Evolutionary conservation across 1,284 basidiomycete species (phyloP).

Genomic region (Mycosarcoma maydis): DNA sequence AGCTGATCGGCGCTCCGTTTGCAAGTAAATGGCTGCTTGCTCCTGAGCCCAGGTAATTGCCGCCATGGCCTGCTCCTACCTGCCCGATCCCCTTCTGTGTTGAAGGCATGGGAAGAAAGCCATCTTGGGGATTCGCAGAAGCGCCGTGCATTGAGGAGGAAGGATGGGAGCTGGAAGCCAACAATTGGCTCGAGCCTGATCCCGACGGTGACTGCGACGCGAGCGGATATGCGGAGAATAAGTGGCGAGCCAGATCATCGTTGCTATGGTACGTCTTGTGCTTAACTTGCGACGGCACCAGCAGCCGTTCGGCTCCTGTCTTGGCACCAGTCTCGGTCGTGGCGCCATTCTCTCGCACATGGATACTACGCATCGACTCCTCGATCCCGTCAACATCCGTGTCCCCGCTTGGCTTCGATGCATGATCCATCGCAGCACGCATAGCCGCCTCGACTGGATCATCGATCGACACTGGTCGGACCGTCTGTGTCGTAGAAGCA

Average conservation of each 20-base stretch:
- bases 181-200: constrained; percentile 6
- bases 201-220: neutral
- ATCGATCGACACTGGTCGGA: constrained; percentile 45
- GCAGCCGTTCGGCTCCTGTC: constrained; percentile 8
- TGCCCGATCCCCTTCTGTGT: neutral
- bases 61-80: neutral
- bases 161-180: constrained; percentile 6
- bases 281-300: constrained; percentile 37
- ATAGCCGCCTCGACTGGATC: constrained; percentile 61
- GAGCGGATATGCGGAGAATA: constrained; percentile 25
- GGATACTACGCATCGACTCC: constrained; percentile 34
- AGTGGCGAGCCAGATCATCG: constrained; percentile 20
- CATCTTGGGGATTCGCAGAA: constrained; percentile 28
- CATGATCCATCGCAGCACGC: constrained; percentile 48
- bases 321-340: neutral
- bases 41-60: neutral
- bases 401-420: constrained; percentile 1
- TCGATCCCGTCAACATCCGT: constrained; percentile 20
- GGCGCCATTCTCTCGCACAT: constrained; percentile 24
- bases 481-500: constrained; percentile 9
- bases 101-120: constrained; percentile 41
- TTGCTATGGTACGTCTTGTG: constrained; percentile 11
- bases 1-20: constrained; percentile 41
- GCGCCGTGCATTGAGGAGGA: constrained; percentile 3
- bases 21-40: constrained; percentile 12